These are phyloP conservation scores for Kalaharituber pfeilii DNA, from an alignment of 2,329 filamentous ascomycete genomes.

Conservation along the genomic window DNA sequence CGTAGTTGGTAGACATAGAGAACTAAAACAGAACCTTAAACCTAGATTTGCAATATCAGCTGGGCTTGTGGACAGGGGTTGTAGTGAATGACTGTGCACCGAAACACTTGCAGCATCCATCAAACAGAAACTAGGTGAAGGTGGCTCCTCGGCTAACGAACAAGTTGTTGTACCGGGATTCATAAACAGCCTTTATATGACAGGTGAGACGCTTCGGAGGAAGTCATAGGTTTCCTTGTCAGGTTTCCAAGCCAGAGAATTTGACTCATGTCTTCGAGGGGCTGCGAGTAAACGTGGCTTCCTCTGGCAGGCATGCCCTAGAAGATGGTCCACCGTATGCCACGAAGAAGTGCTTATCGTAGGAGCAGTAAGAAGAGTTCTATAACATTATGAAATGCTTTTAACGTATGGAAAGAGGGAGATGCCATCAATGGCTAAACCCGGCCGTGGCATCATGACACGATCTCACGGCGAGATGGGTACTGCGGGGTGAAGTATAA, in stretches of 20 bases:
- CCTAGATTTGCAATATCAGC: slow-evolving; percentile 28
- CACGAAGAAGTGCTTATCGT: too few relatives aligned
- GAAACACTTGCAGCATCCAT: slow-evolving; percentile 48
- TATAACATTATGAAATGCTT: too few relatives aligned
- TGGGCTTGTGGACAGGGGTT: too few relatives aligned
- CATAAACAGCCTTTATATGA: slow-evolving; percentile 54
- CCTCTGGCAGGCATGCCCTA: slow-evolving; percentile 67
- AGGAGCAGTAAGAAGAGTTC: too few relatives aligned
- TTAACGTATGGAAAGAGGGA: slow-evolving; percentile 10
- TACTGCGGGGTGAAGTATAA: too few relatives aligned
- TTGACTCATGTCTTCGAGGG: slow-evolving; percentile 34
- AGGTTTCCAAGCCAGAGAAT: slow-evolving; percentile 43
- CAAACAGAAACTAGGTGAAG: slow-evolving; percentile 48
- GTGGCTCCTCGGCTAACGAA: slow-evolving; percentile 42
- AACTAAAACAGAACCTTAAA: slow-evolving; percentile 52
- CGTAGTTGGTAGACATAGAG: slow-evolving; percentile 47
- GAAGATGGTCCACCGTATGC: slow-evolving; percentile 1
- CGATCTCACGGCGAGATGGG: too few relatives aligned
- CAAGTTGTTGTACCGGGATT: slow-evolving; percentile 53
- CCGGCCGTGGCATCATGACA: slow-evolving; percentile 62
- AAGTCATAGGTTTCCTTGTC: slow-evolving; percentile 40
- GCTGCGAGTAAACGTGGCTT: slow-evolving; percentile 5
- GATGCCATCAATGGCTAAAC: slow-evolving; percentile 80
- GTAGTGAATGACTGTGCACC: neutral
- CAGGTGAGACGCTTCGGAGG: slow-evolving; percentile 38